Conservation (phyloP, 306 rosid genomes). For the Dalbergia cultrata region DNA sequence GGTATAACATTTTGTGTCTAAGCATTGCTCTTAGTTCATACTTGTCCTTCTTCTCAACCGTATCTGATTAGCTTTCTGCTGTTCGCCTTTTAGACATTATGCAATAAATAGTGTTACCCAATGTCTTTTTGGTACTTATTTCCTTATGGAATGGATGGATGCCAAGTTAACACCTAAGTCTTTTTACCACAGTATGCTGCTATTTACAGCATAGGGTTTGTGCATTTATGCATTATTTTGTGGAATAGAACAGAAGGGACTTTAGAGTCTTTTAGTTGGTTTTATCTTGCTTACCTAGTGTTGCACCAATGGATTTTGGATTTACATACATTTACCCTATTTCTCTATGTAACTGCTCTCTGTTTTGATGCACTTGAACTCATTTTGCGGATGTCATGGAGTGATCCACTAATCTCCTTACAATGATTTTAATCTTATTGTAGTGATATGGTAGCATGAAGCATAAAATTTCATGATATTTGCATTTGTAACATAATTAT, state of each 20-base stretch:
- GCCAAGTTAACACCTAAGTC: slow-evolving; percentile 11
- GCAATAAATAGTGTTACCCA: slow-evolving; percentile 2
- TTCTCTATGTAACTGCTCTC: neutral
- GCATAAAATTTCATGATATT: slow-evolving; percentile 10
- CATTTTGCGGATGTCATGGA: neutral
- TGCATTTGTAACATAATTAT: neutral
- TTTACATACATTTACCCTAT: neutral
- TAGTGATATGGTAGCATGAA: slow-evolving; percentile 4
- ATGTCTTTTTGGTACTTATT: neutral
- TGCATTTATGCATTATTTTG: neutral
- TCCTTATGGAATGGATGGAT: slow-evolving; percentile 24
- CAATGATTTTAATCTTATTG: slow-evolving; percentile 4
- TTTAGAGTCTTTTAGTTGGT: slow-evolving; percentile 26
- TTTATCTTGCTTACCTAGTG: neutral
- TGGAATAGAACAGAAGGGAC: neutral
- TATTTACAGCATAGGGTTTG: slow-evolving; percentile 4
- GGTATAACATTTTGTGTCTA: slow-evolving; percentile 56
- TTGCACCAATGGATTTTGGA: neutral
- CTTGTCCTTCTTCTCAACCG: slow-evolving; percentile 26
- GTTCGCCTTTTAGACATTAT: slow-evolving; percentile 15
- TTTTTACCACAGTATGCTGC: neutral
- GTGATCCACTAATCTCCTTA: slow-evolving; percentile 16
- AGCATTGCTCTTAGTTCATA: slow-evolving; percentile 6
- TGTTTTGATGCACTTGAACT: slow-evolving; percentile 11
- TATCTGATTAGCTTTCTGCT: slow-evolving; percentile 38